Evolutionary conservation across 805 yeast species (phyloP).

Genomic region (Lachancea waltii): DNA sequence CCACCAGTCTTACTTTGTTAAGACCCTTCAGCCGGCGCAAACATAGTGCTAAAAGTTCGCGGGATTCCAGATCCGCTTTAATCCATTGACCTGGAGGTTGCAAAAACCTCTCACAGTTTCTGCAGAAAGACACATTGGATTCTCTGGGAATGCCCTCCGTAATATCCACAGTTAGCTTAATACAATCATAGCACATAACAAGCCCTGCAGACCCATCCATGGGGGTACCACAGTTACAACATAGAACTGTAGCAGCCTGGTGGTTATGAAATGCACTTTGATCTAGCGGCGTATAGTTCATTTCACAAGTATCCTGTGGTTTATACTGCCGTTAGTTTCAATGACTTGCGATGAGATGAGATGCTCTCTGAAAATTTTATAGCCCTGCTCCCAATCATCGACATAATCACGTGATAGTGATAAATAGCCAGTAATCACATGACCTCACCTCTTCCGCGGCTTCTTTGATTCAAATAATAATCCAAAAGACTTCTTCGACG

Average conservation of each 20-base stretch:
- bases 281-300: constrained; percentile 37
- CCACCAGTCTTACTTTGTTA: constrained; percentile 76
- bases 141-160: constrained; percentile 94
- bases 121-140: constrained; percentile 85
- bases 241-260: constrained; percentile 74
- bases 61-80: constrained; percentile 79
- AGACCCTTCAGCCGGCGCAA: constrained; percentile 83
- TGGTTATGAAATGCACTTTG: constrained; percentile 31
- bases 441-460: constrained; percentile 15
- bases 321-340: not conserved
- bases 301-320: constrained; percentile 7
- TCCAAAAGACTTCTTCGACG: constrained; percentile 24
- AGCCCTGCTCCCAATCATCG: too few relatives aligned
- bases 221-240: constrained; percentile 98
- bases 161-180: constrained; percentile 85
- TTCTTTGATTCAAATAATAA: constrained; percentile 22
- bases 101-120: constrained; percentile 93
- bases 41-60: constrained; percentile 89
- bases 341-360: constrained; percentile 10
- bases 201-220: constrained; percentile 92
- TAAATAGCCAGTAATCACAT: too few relatives aligned
- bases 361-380: constrained; percentile 23
- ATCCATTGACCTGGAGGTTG: constrained; percentile 97
- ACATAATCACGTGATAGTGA: too few relatives aligned
- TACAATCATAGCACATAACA: constrained; percentile 97